A percentile compares a stretch with the other conserved stretches of the same genome.
phyloP scores from a whole-genome alignment of 345 rosid species.

The Viola odorata region DNA sequence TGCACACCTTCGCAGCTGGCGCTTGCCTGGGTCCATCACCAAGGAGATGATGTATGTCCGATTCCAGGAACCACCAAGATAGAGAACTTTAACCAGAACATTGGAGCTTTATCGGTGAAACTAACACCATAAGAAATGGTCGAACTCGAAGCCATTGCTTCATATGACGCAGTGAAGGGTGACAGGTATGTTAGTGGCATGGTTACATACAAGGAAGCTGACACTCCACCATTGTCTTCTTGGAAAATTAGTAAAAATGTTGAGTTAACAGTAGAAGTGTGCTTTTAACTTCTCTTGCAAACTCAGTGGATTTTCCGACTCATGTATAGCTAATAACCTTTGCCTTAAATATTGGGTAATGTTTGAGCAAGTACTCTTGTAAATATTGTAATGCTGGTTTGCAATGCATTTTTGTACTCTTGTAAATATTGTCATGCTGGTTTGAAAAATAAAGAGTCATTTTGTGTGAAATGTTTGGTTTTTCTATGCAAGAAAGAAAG shows the following conservation, averaged over 20 bases:
- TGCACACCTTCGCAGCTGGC: slow-evolving; percentile 18
- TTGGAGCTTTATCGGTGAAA: slow-evolving; percentile 20
- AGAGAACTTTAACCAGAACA: slow-evolving; percentile 18
- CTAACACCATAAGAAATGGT: slow-evolving; percentile 16
- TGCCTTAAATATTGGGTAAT: too few relatives aligned
- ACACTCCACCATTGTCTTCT: slow-evolving; percentile 10
- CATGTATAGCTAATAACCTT: too few relatives aligned
- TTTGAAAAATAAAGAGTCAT: too few relatives aligned
- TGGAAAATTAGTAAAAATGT: too few relatives aligned
- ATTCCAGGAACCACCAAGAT: slow-evolving; percentile 13
- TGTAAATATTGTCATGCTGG: too few relatives aligned
- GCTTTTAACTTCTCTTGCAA: too few relatives aligned
- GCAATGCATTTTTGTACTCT: too few relatives aligned
- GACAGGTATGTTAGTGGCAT: neutral
- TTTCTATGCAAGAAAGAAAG: slow-evolving; percentile 94
- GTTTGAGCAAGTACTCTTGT: too few relatives aligned
- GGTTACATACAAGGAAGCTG: neutral
- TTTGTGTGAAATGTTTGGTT: too few relatives aligned
- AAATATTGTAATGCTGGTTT: too few relatives aligned
- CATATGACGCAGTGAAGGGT: slow-evolving; percentile 13
- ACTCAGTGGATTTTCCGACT: too few relatives aligned
- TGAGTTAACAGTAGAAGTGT: too few relatives aligned
- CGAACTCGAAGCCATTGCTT: slow-evolving; percentile 24
- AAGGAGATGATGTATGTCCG: neutral
- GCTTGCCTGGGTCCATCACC: neutral